These are phyloP conservation scores for Diversispora epigaea DNA, from an alignment of 192 early-diverging fungal genomes.

Conservation along the genomic window DNA sequence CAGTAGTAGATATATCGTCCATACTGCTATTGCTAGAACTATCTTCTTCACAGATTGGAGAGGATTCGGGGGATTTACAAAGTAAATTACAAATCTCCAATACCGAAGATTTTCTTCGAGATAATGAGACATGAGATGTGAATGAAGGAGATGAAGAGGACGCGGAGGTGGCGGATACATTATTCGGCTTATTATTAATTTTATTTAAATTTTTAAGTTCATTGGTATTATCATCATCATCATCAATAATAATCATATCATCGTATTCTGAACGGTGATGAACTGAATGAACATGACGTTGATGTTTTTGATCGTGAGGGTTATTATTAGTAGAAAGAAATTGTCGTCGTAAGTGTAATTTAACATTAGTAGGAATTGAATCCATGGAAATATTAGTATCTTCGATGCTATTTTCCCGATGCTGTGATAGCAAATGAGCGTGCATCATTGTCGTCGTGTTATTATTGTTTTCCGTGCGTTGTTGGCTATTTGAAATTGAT, in stretches of 20 bases:
- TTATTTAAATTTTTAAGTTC: not conserved
- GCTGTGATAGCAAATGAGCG: not conserved
- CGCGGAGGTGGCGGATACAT: not conserved
- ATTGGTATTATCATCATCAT: not conserved
- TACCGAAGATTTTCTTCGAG: constrained; percentile 24
- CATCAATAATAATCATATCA: not conserved
- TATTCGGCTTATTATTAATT: not conserved
- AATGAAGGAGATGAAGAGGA: not conserved
- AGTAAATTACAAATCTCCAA: constrained; percentile 13
- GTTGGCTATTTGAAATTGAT: not conserved
- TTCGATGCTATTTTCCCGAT: not conserved
- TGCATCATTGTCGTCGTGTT: not conserved
- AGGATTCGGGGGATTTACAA: constrained; percentile 1
- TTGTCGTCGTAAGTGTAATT: too few relatives aligned
- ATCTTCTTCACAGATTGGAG: not conserved
- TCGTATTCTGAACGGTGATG: not conserved
- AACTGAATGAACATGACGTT: not conserved
- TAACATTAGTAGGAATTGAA: not conserved
- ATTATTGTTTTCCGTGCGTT: too few relatives aligned
- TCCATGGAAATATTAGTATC: not conserved
- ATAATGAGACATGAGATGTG: not conserved
- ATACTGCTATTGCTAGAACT: constrained; percentile 3
- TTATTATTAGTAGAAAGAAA: not conserved
- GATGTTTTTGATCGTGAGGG: not conserved
- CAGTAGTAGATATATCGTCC: constrained; percentile 3